phyloP scores from a whole-genome alignment of 164 flowering plant species.

The Platanus orientalis region DNA sequence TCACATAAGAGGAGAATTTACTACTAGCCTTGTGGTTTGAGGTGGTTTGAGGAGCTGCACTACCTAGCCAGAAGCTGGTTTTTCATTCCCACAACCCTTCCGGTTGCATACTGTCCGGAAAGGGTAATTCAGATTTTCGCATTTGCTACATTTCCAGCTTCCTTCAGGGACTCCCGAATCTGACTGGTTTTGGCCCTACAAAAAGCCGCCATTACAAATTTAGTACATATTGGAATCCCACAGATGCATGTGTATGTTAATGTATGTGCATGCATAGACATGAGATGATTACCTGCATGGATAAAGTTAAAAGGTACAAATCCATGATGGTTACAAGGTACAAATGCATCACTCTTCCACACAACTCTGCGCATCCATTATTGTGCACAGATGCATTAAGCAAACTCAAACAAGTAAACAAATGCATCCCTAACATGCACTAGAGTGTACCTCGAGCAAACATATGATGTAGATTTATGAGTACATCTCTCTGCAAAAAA shows the following conservation, averaged over 20 bases:
- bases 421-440: too few species aligned
- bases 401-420: too few species aligned
- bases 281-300: neutral
- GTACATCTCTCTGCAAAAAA: too few species aligned
- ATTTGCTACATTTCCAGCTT: slow-evolving; percentile 45
- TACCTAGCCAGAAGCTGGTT: slow-evolving; percentile 19
- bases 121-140: slow-evolving; percentile 40
- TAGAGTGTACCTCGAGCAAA: too few species aligned
- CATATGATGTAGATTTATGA: too few species aligned
- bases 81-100: slow-evolving; percentile 40
- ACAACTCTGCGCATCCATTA: too few species aligned
- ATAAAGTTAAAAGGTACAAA: too few species aligned
- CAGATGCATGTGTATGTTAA: neutral
- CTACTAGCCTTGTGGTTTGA: neutral
- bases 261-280: neutral
- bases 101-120: slow-evolving; percentile 44
- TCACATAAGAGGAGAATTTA: neutral
- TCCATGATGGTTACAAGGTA: too few species aligned
- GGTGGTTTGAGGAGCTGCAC: neutral
- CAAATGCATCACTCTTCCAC: too few species aligned
- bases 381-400: too few species aligned
- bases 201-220: neutral
- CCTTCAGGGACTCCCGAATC: slow-evolving; percentile 33
- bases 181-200: slow-evolving; percentile 29
- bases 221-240: neutral